Percentiles rank a stretch among this genome's conserved stretches.
Conservation (phyloP, 2,329 filamentous ascomycete species). For the Incumbomyces lentus region DNA sequence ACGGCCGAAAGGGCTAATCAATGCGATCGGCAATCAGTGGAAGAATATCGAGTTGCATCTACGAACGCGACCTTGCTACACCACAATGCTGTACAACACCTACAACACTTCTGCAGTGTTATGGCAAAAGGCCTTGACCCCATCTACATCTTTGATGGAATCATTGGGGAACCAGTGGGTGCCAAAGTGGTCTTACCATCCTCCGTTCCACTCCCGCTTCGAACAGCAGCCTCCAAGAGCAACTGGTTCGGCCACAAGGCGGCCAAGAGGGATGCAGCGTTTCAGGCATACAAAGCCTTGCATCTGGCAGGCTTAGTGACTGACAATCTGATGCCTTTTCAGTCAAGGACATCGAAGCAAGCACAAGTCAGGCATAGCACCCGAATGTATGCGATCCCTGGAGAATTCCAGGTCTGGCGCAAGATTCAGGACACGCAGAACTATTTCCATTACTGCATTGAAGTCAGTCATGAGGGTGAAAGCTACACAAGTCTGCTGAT, state of each 20-base stretch:
- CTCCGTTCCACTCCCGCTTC: constrained; percentile 53
- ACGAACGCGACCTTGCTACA: constrained; percentile 57
- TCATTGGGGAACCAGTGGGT: constrained; percentile 13
- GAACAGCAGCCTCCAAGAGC: constrained; percentile 40
- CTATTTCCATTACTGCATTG: constrained; percentile 11
- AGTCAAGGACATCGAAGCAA: constrained; percentile 21
- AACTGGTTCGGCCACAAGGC: constrained; percentile 62
- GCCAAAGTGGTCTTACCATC: constrained; percentile 62
- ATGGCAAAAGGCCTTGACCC: constrained; percentile 50
- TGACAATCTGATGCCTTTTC: constrained; percentile 61
- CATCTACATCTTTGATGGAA: constrained; percentile 51
- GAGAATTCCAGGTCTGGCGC: constrained; percentile 30
- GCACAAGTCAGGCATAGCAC: constrained; percentile 11
- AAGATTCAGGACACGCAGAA: constrained; percentile 21
- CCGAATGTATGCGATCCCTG: constrained; percentile 19
- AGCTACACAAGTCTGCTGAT: constrained; percentile 9
- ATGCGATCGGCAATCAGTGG: constrained; percentile 40
- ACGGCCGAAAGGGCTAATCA: constrained; percentile 31
- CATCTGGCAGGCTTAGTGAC: constrained; percentile 64
- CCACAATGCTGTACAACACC: constrained; percentile 62
- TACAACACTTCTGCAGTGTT: constrained; percentile 69
- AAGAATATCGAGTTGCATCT: not conserved
- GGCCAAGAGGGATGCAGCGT: constrained; percentile 71
- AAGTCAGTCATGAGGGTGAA: constrained; percentile 2
- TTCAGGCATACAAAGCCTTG: constrained; percentile 64